A percentile compares a stretch with the other conserved stretches of the same genome.
These are phyloP conservation scores for Globisporangium spiculum DNA, from an alignment of 352 stramenopile species.

Conservation along the genomic window DNA sequence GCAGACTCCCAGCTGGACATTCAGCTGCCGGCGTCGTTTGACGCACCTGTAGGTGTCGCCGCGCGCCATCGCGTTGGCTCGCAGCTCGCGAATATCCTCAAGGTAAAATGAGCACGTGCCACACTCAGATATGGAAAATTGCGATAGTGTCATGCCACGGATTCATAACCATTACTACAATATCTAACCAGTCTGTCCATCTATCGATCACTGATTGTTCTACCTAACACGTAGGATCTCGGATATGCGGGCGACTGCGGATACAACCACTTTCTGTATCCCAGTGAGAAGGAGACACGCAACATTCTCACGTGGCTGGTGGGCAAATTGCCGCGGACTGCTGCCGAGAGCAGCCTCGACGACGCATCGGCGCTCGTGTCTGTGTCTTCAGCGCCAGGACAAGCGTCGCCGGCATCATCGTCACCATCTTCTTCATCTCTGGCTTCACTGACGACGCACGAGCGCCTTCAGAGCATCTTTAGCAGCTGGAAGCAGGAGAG, in stretches of 20 bases:
- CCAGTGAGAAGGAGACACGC: constrained; percentile 77
- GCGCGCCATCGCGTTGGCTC: constrained; percentile 73
- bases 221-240: constrained; percentile 39
- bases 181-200: neutral
- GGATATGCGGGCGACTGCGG: constrained; percentile 83
- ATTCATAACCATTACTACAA: neutral
- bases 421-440: neutral
- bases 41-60: constrained; percentile 53
- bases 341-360: constrained; percentile 10
- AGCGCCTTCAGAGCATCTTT: constrained; percentile 33
- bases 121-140: neutral
- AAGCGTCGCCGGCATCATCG: neutral
- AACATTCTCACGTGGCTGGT: constrained; percentile 82
- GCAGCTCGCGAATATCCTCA: constrained; percentile 66
- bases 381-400: neutral
- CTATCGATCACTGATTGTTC: neutral
- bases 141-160: neutral
- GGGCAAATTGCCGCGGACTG: constrained; percentile 57
- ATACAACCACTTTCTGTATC: constrained; percentile 90
- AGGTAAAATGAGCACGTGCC: constrained; percentile 30
- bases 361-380: constrained; percentile 6
- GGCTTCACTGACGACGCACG: neutral
- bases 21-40: constrained; percentile 18
- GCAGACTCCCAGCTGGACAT: constrained; percentile 25
- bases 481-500: constrained; percentile 47